Evolutionary conservation across 768 basidiomycete genomes (phyloP).

Genomic region (Termitomyces sp.): DNA sequence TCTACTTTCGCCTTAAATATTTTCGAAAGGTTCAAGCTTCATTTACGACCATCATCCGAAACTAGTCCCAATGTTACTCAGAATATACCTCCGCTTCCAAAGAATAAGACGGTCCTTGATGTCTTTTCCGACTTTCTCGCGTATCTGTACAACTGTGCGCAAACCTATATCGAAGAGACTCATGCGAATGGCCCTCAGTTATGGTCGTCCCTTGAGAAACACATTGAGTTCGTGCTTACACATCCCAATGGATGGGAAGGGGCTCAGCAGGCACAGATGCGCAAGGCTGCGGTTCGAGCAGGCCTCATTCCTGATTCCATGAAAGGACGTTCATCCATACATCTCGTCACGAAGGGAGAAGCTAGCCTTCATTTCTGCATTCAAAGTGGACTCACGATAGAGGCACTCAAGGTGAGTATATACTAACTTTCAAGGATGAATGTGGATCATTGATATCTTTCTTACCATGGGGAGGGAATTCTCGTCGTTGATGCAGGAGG

Average conservation of each 20-base stretch:
- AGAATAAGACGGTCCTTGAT: constrained; percentile 35
- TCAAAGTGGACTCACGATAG: constrained; percentile 31
- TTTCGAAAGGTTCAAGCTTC: constrained; percentile 26
- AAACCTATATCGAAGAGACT: constrained; percentile 39
- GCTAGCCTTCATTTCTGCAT: constrained; percentile 57
- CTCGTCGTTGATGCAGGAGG: constrained; percentile 57
- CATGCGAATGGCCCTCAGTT: constrained; percentile 37
- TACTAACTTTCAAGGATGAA: background rate
- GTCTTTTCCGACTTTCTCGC: constrained; percentile 45
- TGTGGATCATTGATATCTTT: background rate
- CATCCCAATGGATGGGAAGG: constrained; percentile 66
- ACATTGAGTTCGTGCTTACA: constrained; percentile 41
- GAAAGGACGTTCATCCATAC: constrained; percentile 38
- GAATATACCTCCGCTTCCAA: constrained; percentile 25
- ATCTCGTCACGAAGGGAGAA: constrained; percentile 61
- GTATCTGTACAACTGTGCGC: constrained; percentile 42
- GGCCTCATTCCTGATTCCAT: constrained; percentile 41
- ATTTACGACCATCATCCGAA: constrained; percentile 26
- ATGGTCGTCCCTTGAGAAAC: constrained; percentile 34
- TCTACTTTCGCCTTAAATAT: too few species aligned
- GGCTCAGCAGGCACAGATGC: constrained; percentile 48
- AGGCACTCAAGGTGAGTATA: constrained; percentile 25
- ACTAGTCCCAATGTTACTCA: background rate
- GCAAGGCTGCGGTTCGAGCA: constrained; percentile 44
- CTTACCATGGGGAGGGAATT: constrained; percentile 39